Percentiles rank a stretch among this genome's conserved stretches.
phyloP scores from a whole-genome alignment of 495 filamentous ascomycete genomes.

The Penicillium mononematosum region DNA sequence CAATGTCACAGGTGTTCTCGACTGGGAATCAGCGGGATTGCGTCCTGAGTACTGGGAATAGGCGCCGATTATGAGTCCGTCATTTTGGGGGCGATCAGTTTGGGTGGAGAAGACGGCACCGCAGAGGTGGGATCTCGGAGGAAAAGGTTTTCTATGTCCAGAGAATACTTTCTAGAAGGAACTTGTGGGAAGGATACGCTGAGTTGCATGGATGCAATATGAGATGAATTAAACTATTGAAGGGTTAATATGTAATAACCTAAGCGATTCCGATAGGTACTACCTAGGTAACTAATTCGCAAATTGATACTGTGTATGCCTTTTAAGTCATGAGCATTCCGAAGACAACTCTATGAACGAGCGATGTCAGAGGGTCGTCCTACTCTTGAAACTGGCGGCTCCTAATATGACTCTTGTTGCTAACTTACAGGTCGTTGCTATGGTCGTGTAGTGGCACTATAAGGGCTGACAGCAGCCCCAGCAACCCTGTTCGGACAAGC shows the following conservation, averaged over 20 bases:
- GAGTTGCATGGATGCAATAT: no score
- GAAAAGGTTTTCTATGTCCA: no score
- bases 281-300: no score
- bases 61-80: constrained; percentile 41
- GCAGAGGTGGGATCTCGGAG: no score
- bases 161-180: no score
- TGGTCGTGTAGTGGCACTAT: not conserved
- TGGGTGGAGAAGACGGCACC: constrained; percentile 42
- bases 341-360: not conserved
- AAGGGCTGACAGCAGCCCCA: not conserved
- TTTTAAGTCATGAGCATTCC: not conserved
- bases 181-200: no score
- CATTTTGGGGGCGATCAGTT: constrained; percentile 28
- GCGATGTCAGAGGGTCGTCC: not conserved
- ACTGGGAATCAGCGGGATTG: constrained; percentile 50
- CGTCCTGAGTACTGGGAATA: constrained; percentile 54
- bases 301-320: no score
- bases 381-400: not conserved
- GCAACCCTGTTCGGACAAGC: not conserved
- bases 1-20: constrained; percentile 40
- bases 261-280: no score
- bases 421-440: not conserved
- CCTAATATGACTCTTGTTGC: not conserved
- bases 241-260: no score
- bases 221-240: no score